phyloP scores from a whole-genome alignment of 2,329 filamentous ascomycete genomes.

The Davidsoniella virescens region DNA sequence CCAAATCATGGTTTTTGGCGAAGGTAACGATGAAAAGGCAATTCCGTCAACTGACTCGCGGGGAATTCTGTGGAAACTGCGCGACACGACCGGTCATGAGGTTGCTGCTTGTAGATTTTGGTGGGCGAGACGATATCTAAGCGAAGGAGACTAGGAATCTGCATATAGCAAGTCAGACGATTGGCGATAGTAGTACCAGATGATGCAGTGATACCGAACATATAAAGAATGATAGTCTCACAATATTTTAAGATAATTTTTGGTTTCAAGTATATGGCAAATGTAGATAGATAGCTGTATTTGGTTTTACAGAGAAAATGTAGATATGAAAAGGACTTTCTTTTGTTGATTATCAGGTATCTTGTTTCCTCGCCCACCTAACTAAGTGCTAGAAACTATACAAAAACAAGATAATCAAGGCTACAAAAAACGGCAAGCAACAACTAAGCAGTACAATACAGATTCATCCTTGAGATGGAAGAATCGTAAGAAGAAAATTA shows the following conservation, averaged over 20 bases:
- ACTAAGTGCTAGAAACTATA: no score
- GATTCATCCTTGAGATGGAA: no score
- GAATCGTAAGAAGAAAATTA: background rate
- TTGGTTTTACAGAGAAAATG: no score
- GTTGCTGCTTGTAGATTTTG: conserved; percentile 40
- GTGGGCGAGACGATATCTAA: conserved; percentile 37
- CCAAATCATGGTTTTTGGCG: conserved; percentile 37
- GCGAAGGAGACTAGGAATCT: conserved; percentile 20
- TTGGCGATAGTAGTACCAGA: background rate
- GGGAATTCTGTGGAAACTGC: conserved; percentile 29
- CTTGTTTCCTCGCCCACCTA: no score
- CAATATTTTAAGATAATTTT: background rate
- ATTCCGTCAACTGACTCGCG: background rate
- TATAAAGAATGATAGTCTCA: background rate
- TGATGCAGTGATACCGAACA: background rate
- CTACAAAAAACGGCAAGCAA: background rate
- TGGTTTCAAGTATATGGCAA: background rate
- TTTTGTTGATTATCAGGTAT: no score
- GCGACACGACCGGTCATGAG: conserved; percentile 27
- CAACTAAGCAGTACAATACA: background rate
- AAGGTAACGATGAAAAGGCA: conserved; percentile 39
- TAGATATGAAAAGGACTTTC: no score
- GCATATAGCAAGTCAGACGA: background rate
- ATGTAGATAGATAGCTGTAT: background rate
- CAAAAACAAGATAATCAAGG: no score